A percentile compares a stretch with the other conserved stretches of the same genome.
Conservation (phyloP, 1,284 basidiomycete species). For the Mycosarcoma maydis region DNA sequence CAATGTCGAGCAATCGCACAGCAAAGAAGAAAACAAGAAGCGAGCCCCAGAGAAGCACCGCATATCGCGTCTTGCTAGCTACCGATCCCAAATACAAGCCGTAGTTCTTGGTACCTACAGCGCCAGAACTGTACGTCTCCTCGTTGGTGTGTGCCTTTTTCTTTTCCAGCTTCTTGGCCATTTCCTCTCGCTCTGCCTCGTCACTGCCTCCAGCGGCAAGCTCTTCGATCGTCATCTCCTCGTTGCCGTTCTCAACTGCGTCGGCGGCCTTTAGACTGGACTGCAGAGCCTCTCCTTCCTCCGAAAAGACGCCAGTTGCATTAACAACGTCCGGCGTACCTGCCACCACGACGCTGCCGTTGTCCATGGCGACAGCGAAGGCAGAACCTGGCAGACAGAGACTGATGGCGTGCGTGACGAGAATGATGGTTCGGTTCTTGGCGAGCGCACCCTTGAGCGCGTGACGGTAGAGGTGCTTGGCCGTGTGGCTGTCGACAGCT, state of each 20-base stretch:
- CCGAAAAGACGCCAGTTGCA: constrained; percentile 46
- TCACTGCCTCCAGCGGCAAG: constrained; percentile 52
- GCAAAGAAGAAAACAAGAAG: constrained; percentile 53
- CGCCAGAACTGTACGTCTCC: constrained; percentile 60
- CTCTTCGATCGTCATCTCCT: constrained; percentile 56
- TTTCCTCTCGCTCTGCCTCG: constrained; percentile 54
- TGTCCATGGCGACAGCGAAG: constrained; percentile 78
- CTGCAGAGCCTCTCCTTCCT: constrained; percentile 49
- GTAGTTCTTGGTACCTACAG: constrained; percentile 57
- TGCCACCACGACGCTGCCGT: constrained; percentile 77
- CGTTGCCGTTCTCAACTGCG: constrained; percentile 17
- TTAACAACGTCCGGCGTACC: constrained; percentile 72
- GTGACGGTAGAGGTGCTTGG: constrained; percentile 77
- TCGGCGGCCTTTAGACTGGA: constrained; percentile 26
- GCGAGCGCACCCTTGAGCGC: constrained; percentile 75
- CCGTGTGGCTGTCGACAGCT: constrained; percentile 88
- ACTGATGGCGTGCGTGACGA: constrained; percentile 87
- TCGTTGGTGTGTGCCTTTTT: constrained; percentile 59
- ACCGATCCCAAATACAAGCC: constrained; percentile 59
- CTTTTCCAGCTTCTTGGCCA: constrained; percentile 51
- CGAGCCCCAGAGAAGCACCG: constrained; percentile 52
- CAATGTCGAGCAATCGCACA: constrained; percentile 54
- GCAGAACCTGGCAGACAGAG: constrained; percentile 76
- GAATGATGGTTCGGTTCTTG: constrained; percentile 76
- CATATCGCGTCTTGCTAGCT: constrained; percentile 26